phyloP scores from a whole-genome alignment of 108 stramenopile genomes.

The Skeletonema menzelii region DNA sequence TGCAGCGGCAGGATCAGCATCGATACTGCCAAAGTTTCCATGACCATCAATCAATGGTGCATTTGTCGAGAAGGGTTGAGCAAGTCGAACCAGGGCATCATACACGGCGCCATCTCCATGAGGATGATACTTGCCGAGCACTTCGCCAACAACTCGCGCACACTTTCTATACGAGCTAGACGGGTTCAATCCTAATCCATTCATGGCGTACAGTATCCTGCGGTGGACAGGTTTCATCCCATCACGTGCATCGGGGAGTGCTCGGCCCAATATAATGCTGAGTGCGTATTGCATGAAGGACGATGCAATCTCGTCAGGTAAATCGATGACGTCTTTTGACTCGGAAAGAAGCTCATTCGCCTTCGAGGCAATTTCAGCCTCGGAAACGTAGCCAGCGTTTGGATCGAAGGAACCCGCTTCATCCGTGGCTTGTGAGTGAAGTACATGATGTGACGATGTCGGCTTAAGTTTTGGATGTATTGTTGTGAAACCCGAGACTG shows the following conservation, averaged over 20 bases:
- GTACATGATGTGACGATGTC: neutral
- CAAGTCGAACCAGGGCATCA: conserved; percentile 95
- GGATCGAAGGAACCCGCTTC: conserved; percentile 35
- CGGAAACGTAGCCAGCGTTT: conserved; percentile 13
- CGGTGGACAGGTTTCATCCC: conserved; percentile 97
- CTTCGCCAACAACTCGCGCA: conserved; percentile 97
- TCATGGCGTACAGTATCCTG: conserved; percentile 95
- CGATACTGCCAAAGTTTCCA: conserved; percentile 95
- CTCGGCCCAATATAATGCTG: conserved; percentile 92
- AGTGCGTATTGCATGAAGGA: conserved; percentile 95
- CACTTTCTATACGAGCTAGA: conserved; percentile 89
- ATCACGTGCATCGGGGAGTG: conserved; percentile 95
- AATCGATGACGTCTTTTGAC: conserved; percentile 48
- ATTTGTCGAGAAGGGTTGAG: conserved; percentile 89
- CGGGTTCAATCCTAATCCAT: conserved; percentile 78
- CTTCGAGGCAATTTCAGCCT: conserved; percentile 29
- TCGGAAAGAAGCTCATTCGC: conserved; percentile 40
- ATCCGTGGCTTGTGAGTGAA: conserved; percentile 13
- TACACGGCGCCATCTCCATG: conserved; percentile 95
- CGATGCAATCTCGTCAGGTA: conserved; percentile 66
- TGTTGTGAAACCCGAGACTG: neutral
- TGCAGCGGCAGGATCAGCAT: conserved; percentile 96
- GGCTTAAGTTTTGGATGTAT: neutral
- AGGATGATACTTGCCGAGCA: conserved; percentile 91
- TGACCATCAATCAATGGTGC: conserved; percentile 91